Evolutionary conservation across 768 basidiomycete genomes (phyloP).

Genomic region (Xanthoconium stramineum): DNA sequence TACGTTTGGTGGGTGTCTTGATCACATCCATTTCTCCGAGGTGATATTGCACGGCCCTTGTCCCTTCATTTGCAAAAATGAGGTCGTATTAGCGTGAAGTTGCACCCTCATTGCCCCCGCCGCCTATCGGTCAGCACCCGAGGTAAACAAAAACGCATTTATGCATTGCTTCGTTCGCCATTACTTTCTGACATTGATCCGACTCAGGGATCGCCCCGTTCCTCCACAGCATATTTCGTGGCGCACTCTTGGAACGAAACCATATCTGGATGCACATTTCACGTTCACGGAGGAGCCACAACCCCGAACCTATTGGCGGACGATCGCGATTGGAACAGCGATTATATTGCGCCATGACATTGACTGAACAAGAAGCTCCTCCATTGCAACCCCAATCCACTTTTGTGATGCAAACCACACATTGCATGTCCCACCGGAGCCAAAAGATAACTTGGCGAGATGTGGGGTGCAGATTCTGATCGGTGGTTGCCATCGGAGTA

Average conservation of each 20-base stretch:
- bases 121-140: not conserved
- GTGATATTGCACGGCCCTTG: constrained; percentile 6
- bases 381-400: constrained; percentile 12
- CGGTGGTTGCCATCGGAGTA: constrained; percentile 3
- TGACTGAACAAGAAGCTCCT: constrained; percentile 10
- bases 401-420: constrained; percentile 14
- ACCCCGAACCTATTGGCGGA: constrained; percentile 9
- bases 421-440: constrained; percentile 3
- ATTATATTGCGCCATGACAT: constrained; percentile 6
- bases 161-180: constrained; percentile 6
- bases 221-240: constrained; percentile 10
- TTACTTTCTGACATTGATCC: constrained; percentile 24
- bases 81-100: constrained; percentile 3
- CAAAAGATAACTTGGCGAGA: constrained; percentile 8
- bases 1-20: constrained; percentile 21
- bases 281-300: constrained; percentile 1
- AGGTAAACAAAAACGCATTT: constrained; percentile 11
- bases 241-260: constrained; percentile 4
- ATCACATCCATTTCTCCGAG: constrained; percentile 13
- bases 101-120: constrained; percentile 7
- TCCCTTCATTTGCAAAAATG: constrained; percentile 12
- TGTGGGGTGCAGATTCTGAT: constrained; percentile 22
- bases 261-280: constrained; percentile 7
- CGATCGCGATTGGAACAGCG: constrained; percentile 11
- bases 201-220: constrained; percentile 22